A percentile compares a stretch with the other conserved stretches of the same genome.
Conservation (phyloP, 495 filamentous ascomycete species). For the Pseudoneurospora amorphoporcata region DNA sequence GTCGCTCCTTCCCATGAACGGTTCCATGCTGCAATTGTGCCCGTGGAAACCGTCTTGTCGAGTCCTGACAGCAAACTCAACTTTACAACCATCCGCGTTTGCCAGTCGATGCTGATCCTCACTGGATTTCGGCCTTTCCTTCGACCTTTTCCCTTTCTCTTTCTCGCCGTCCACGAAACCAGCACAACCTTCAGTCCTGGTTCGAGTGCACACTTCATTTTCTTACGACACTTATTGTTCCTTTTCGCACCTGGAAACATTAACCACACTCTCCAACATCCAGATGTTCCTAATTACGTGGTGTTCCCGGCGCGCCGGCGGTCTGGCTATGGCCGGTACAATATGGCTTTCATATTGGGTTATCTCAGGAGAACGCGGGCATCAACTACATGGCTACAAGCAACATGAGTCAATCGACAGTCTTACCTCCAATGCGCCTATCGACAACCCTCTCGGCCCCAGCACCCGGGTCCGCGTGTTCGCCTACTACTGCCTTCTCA, state of each 20-base stretch:
- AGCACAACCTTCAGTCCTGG: not conserved
- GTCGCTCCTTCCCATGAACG: constrained; percentile 13
- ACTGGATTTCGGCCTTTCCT: not conserved
- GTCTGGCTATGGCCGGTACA: constrained; percentile 36
- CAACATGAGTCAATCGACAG: constrained; percentile 31
- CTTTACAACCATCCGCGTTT: not conserved
- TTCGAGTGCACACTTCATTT: not conserved
- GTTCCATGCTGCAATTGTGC: constrained; percentile 8
- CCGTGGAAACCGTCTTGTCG: constrained; percentile 6
- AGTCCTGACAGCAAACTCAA: too few relatives aligned
- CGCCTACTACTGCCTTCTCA: constrained; percentile 41
- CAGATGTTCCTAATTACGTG: constrained; percentile 39
- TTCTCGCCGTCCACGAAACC: not conserved
- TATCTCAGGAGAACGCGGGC: constrained; percentile 33
- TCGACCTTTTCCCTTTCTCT: not conserved
- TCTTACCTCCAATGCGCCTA: constrained; percentile 24
- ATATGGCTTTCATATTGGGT: constrained; percentile 36
- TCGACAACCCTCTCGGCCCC: constrained; percentile 21
- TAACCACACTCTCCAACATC: not conserved
- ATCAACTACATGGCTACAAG: constrained; percentile 34
- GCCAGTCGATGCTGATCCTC: constrained; percentile 3
- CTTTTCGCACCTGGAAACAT: not conserved
- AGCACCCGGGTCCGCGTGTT: constrained; percentile 33
- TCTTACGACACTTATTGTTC: not conserved
- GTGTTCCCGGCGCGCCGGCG: constrained; percentile 37